Percentiles rank a stretch among this genome's conserved stretches.
These are phyloP conservation scores for Casaregolazyma lundiana DNA, from an alignment of 1,139 yeast species.

Conservation along the genomic window DNA sequence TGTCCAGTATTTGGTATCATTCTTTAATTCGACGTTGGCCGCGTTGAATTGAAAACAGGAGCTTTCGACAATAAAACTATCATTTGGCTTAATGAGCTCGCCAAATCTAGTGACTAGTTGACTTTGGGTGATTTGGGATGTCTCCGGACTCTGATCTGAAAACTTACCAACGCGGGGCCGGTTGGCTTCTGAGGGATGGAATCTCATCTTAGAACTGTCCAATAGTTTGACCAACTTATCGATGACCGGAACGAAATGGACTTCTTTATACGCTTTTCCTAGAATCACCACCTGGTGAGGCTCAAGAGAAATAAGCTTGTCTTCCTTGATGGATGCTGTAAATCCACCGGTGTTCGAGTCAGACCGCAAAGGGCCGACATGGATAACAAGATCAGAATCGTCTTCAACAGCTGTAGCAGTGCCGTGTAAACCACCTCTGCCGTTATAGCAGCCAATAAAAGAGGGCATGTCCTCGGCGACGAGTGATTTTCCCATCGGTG, in stretches of 20 bases:
- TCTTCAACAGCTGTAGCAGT: constrained; percentile 37
- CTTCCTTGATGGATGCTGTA: constrained; percentile 35
- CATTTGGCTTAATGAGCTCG: constrained; percentile 50
- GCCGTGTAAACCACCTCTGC: constrained; percentile 44
- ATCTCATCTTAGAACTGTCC: constrained; percentile 33
- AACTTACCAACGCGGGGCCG: constrained; percentile 18
- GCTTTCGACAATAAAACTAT: constrained; percentile 67
- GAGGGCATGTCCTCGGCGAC: constrained; percentile 57
- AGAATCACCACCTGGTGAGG: constrained; percentile 46
- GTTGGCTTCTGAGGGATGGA: constrained; percentile 16
- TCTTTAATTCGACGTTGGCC: constrained; percentile 41
- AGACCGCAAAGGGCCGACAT: constrained; percentile 39
- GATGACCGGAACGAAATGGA: constrained; percentile 47
- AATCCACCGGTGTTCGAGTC: constrained; percentile 44
- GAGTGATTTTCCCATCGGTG: constrained; percentile 51
- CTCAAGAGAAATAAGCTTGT: constrained; percentile 37
- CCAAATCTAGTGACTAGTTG: constrained; percentile 29
- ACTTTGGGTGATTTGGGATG: constrained; percentile 36
- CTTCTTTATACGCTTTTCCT: constrained; percentile 34
- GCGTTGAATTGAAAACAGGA: constrained; percentile 74
- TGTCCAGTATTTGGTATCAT: constrained; percentile 40
- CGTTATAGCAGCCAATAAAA: constrained; percentile 64
- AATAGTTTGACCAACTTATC: constrained; percentile 36
- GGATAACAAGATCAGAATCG: constrained; percentile 35
- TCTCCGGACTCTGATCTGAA: constrained; percentile 19